Conservation (phyloP, 2,329 filamentous ascomycete genomes). For the Penicillium rolfsii region DNA sequence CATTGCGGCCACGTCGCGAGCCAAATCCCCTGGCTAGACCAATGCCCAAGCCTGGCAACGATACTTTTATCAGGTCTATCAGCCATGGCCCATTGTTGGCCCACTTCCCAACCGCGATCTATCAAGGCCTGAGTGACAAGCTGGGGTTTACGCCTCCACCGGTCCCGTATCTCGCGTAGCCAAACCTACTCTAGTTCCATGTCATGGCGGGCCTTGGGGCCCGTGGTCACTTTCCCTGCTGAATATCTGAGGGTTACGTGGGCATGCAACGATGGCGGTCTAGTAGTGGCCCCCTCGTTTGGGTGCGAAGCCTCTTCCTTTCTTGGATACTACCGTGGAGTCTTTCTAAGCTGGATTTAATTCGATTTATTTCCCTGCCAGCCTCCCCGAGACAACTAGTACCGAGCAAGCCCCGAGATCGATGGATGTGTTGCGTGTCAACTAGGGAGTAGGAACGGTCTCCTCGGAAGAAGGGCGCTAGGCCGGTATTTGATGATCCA, state of each 20-base stretch:
- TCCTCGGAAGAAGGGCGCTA: constrained; percentile 8
- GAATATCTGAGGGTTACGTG: constrained; percentile 10
- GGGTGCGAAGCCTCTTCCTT: constrained; percentile 4
- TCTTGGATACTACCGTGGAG: constrained; percentile 14
- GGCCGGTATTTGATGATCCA: not conserved
- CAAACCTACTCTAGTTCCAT: constrained; percentile 21
- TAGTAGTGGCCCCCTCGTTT: constrained; percentile 9
- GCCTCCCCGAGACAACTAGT: not conserved
- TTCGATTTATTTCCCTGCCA: constrained; percentile 7
- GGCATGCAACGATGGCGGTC: constrained; percentile 18
- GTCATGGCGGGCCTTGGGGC: constrained; percentile 14
- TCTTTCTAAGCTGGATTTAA: not conserved
- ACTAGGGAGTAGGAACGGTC: not conserved
- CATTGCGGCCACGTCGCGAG: not conserved
- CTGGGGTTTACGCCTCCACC: constrained; percentile 7
- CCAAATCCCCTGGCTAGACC: not conserved
- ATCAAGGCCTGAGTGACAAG: constrained; percentile 1
- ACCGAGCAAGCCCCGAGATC: not conserved
- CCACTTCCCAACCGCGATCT: not conserved
- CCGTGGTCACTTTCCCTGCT: constrained; percentile 13
- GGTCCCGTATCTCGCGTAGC: constrained; percentile 27
- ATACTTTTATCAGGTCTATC: not conserved
- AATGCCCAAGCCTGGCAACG: not conserved
- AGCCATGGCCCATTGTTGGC: not conserved
- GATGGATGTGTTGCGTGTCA: not conserved